These are phyloP conservation scores for Mucor saturninus DNA, from an alignment of 371 early-diverging fungal genomes.

Conservation along the genomic window DNA sequence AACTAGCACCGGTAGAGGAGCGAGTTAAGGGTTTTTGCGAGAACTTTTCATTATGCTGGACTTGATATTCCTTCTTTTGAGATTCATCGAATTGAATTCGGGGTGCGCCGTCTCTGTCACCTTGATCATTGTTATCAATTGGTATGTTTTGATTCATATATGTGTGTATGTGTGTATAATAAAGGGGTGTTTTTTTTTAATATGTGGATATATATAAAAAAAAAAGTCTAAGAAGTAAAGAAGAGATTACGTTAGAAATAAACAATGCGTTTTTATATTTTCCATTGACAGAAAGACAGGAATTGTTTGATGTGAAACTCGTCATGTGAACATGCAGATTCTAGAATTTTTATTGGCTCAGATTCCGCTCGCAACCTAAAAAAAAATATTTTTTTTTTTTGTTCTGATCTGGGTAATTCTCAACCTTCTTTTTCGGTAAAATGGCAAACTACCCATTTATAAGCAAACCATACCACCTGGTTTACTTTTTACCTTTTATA, in stretches of 20 bases:
- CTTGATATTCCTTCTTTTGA: conserved; percentile 26
- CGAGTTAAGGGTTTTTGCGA: conserved; percentile 39
- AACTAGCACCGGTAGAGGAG: conserved; percentile 32
- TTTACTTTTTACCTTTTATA: conserved; percentile 4
- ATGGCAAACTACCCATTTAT: conserved; percentile 7
- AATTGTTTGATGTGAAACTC: conserved; percentile 10
- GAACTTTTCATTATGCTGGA: conserved; percentile 33
- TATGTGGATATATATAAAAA: neutral
- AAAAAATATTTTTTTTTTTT: no score
- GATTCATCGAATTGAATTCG: conserved; percentile 32
- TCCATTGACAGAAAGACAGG: conserved; percentile 15
- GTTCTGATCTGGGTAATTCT: neutral
- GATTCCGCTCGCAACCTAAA: neutral
- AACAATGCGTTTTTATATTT: neutral
- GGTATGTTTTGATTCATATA: conserved; percentile 10
- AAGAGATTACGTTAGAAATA: neutral
- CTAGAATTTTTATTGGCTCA: conserved; percentile 4
- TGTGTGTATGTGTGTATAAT: neutral
- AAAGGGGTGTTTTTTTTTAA: neutral
- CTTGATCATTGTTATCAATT: conserved; percentile 1
- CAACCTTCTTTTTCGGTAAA: conserved; percentile 16
- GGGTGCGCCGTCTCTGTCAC: neutral
- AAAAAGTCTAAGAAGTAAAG: neutral
- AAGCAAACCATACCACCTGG: conserved; percentile 14
- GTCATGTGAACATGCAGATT: conserved; percentile 5